Percentiles rank a stretch among this genome's conserved stretches.
These are phyloP conservation scores for Penicillium hordei DNA, from an alignment of 2,329 filamentous ascomycete genomes.

Conservation along the genomic window DNA sequence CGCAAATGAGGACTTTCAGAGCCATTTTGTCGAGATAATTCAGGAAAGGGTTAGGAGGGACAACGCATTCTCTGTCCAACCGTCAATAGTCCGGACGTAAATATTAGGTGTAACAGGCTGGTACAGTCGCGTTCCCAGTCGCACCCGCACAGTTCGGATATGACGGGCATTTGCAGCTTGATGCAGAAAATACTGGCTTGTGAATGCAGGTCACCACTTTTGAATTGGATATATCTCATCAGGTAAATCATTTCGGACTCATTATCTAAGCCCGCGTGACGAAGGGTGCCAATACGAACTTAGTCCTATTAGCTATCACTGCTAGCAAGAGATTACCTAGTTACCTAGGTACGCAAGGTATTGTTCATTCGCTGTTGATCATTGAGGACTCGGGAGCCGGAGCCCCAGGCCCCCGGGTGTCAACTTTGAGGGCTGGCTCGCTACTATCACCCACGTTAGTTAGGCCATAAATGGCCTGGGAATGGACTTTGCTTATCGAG, in stretches of 20 bases:
- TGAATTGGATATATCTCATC: not conserved
- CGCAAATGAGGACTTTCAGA: conserved; percentile 51
- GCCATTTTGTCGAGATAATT: conserved; percentile 27
- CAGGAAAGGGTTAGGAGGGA: not conserved
- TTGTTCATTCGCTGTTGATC: too few species aligned
- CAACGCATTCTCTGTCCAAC: not conserved
- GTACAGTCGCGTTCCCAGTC: too few species aligned
- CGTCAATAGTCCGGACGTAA: not conserved
- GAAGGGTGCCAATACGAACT: not conserved
- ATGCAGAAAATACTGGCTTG: not conserved
- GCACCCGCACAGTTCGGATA: not conserved
- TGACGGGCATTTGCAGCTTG: not conserved
- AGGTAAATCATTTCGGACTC: not conserved
- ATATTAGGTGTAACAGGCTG: not conserved
- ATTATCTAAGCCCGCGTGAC: not conserved
- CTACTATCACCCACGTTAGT: too few species aligned
- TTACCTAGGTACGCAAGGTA: too few species aligned
- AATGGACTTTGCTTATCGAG: too few species aligned
- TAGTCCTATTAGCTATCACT: not conserved
- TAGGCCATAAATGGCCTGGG: too few species aligned
- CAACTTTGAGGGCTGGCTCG: too few species aligned
- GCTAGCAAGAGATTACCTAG: not conserved
- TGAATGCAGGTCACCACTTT: not conserved
- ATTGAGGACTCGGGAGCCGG: too few species aligned
- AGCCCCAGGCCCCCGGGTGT: too few species aligned